Evolutionary conservation across 2,329 filamentous ascomycete species (phyloP).

Genomic region (Fusarium hostae): DNA sequence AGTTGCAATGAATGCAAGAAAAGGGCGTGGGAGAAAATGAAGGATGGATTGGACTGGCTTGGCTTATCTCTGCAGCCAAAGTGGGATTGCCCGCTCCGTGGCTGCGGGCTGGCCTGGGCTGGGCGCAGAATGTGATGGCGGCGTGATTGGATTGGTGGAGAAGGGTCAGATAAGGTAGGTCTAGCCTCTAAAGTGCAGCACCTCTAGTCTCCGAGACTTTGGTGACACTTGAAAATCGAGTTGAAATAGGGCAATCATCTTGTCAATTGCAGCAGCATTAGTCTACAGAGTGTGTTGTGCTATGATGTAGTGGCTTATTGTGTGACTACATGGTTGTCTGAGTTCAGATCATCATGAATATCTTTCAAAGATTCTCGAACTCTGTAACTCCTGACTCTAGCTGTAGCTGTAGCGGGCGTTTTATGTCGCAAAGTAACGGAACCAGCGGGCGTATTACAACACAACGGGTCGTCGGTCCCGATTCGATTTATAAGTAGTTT

Average conservation of each 20-base stretch:
- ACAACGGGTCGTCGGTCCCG: slow-evolving; percentile 25
- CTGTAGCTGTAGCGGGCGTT: slow-evolving; percentile 29
- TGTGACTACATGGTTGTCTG: background rate
- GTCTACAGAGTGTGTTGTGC: background rate
- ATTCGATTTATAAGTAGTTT: slow-evolving; percentile 8
- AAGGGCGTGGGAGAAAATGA: slow-evolving; percentile 19
- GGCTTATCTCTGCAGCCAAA: slow-evolving; percentile 34
- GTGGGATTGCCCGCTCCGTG: slow-evolving; percentile 24
- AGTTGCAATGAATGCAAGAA: slow-evolving; percentile 11
- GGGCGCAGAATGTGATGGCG: slow-evolving; percentile 27
- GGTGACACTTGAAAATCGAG: slow-evolving; percentile 10
- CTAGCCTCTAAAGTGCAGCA: slow-evolving; percentile 1
- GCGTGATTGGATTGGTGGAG: slow-evolving; percentile 40
- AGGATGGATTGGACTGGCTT: background rate
- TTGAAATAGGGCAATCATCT: background rate
- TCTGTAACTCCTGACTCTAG: background rate
- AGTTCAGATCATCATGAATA: slow-evolving; percentile 2
- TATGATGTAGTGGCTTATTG: background rate
- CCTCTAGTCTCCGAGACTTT: background rate
- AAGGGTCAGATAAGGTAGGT: slow-evolving; percentile 33
- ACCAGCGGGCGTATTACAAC: slow-evolving; percentile 32
- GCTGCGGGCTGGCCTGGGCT: slow-evolving; percentile 13
- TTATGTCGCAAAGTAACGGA: slow-evolving; percentile 22
- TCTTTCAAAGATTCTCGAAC: background rate
- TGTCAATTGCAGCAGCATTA: background rate